phyloP scores from a whole-genome alignment of 2,329 filamentous ascomycete genomes.

The Xylariaceae sp. region DNA sequence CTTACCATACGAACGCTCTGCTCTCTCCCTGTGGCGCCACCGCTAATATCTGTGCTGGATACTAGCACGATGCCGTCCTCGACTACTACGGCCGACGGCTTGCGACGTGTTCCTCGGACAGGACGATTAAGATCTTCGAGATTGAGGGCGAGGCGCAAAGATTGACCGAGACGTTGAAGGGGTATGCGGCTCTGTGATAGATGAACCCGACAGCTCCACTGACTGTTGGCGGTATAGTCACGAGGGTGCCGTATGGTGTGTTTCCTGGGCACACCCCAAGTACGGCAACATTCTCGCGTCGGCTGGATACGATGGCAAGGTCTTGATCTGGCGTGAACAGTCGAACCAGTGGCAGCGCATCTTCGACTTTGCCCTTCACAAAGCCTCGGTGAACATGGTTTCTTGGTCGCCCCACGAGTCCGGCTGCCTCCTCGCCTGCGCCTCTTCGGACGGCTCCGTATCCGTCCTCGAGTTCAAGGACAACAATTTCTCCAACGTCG shows the following conservation, averaged over 20 bases:
- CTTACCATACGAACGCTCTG: constrained; percentile 2
- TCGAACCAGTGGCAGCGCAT: constrained; percentile 70
- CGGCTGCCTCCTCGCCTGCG: constrained; percentile 89
- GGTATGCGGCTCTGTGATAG: constrained; percentile 47
- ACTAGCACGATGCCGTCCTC: constrained; percentile 92
- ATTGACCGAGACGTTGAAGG: constrained; percentile 86
- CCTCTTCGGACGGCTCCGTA: constrained; percentile 88
- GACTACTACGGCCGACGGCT: constrained; percentile 97
- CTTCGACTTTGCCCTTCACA: constrained; percentile 89
- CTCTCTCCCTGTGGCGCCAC: not conserved
- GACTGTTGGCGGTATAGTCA: constrained; percentile 50
- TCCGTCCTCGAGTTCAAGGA: constrained; percentile 96
- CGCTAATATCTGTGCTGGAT: constrained; percentile 6
- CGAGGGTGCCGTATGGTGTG: constrained; percentile 95
- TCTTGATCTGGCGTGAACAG: constrained; percentile 96
- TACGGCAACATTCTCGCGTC: constrained; percentile 97
- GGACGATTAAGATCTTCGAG: constrained; percentile 99
- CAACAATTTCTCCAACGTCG: constrained; percentile 81
- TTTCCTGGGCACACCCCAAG: constrained; percentile 96
- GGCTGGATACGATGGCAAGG: constrained; percentile 93
- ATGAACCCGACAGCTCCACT: constrained; percentile 4
- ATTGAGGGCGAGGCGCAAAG: constrained; percentile 89
- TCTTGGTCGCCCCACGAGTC: constrained; percentile 96
- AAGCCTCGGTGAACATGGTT: constrained; percentile 92
- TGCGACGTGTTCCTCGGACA: constrained; percentile 95